phyloP scores from a whole-genome alignment of 2,329 filamentous ascomycete genomes.

The Ceratocystis eucalypticola region DNA sequence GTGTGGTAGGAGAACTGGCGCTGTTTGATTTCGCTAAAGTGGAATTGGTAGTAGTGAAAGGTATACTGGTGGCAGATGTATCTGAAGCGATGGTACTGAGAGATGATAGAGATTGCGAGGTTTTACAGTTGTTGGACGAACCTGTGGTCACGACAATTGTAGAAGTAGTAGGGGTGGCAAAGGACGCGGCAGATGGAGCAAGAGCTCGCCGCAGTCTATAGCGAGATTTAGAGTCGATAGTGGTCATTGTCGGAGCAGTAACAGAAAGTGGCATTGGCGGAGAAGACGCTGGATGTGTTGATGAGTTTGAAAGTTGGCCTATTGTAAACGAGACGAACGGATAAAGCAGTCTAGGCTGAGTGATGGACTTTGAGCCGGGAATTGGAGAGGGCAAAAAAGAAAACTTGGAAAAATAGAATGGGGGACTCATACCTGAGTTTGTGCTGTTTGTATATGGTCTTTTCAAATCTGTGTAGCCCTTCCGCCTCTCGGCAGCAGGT shows the following conservation, averaged over 20 bases:
- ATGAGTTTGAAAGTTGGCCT: too few species aligned
- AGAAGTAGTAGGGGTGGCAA: not conserved
- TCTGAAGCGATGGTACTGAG: not conserved
- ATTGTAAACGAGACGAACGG: too few species aligned
- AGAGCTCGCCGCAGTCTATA: not conserved
- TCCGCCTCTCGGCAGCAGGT: not conserved
- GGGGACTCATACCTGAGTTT: not conserved
- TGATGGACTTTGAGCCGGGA: too few species aligned
- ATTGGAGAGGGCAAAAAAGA: too few species aligned
- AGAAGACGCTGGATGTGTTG: not conserved
- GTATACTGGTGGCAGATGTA: too few species aligned
- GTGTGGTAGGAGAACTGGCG: not conserved
- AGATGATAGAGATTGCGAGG: not conserved
- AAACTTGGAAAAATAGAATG: too few species aligned
- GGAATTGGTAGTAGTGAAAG: too few species aligned
- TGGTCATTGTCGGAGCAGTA: not conserved
- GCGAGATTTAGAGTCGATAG: too few species aligned
- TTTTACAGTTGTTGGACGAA: not conserved
- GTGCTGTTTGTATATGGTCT: not conserved
- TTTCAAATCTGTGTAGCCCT: slow-evolving; percentile 4
- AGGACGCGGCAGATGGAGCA: not conserved
- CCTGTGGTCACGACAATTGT: not conserved
- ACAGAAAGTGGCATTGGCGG: not conserved
- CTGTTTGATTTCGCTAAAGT: not conserved
- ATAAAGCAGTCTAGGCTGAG: too few species aligned